These are phyloP conservation scores for Rhodotorula glutinis DNA, from an alignment of 1,284 basidiomycete genomes.

Conservation along the genomic window DNA sequence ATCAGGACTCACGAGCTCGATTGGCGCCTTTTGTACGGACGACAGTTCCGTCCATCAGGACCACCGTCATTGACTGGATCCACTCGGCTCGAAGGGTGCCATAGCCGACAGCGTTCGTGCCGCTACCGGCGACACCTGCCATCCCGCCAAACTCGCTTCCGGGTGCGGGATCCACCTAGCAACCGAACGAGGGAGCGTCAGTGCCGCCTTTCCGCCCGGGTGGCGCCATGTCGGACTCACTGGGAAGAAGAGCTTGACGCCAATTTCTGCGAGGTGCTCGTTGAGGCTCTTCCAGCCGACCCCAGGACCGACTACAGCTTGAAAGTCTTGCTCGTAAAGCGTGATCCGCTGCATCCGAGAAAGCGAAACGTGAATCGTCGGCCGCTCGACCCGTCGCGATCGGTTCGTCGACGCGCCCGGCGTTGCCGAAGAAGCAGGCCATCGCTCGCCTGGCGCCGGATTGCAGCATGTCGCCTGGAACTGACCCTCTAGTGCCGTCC, in stretches of 20 bases:
- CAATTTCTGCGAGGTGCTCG: slow-evolving; percentile 62
- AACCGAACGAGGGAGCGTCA: not conserved
- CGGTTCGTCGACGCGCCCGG: not conserved
- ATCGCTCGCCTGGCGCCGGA: slow-evolving; percentile 6
- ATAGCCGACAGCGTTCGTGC: slow-evolving; percentile 60
- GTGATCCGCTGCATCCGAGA: slow-evolving; percentile 68
- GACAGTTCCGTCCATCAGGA: slow-evolving; percentile 82
- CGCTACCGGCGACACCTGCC: slow-evolving; percentile 25
- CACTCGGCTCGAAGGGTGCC: slow-evolving; percentile 57
- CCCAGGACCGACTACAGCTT: slow-evolving; percentile 75
- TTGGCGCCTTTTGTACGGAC: slow-evolving; percentile 70
- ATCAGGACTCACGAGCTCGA: slow-evolving; percentile 23
- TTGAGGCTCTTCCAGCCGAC: slow-evolving; percentile 83
- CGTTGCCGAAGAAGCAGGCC: not conserved
- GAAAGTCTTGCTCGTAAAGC: slow-evolving; percentile 72
- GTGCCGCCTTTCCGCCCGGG: not conserved
- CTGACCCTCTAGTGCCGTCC: slow-evolving; percentile 66
- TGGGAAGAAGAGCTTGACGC: slow-evolving; percentile 82
- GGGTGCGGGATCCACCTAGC: slow-evolving; percentile 48
- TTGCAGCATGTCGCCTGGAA: slow-evolving; percentile 45
- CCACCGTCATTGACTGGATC: slow-evolving; percentile 58
- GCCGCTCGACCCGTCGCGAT: not conserved
- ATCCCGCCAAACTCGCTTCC: slow-evolving; percentile 26
- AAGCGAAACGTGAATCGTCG: slow-evolving; percentile 32
- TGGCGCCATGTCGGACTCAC: slow-evolving; percentile 36